These are phyloP conservation scores for Crassisporium funariophilum DNA, from an alignment of 768 basidiomycete genomes.

Conservation along the genomic window DNA sequence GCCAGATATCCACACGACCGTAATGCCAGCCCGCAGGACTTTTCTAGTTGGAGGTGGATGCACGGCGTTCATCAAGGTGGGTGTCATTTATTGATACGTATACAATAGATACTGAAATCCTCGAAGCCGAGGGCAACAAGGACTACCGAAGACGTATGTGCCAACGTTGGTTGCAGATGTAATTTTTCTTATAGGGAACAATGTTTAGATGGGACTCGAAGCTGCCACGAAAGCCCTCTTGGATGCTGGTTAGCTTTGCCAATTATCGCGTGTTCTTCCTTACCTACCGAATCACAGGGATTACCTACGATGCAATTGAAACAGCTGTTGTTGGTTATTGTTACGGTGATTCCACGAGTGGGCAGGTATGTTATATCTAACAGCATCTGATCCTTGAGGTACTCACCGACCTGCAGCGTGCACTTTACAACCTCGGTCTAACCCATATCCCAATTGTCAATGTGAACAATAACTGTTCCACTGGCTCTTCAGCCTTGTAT, in stretches of 20 bases:
- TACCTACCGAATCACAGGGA: too few relatives aligned
- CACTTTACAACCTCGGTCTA: constrained; percentile 81
- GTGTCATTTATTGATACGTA: constrained; percentile 10
- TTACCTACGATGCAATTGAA: constrained; percentile 78
- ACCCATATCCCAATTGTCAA: constrained; percentile 85
- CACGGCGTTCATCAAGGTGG: constrained; percentile 78
- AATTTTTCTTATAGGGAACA: neutral
- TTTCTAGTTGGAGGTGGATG: constrained; percentile 76
- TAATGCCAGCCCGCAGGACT: constrained; percentile 48
- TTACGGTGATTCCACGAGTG: constrained; percentile 79
- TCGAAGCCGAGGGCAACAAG: constrained; percentile 64
- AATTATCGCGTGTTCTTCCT: neutral
- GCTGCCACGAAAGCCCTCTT: constrained; percentile 86
- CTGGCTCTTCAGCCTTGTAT: constrained; percentile 77
- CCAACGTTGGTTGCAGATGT: neutral
- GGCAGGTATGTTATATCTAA: constrained; percentile 51
- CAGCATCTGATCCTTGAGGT: constrained; percentile 2
- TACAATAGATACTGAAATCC: constrained; percentile 9
- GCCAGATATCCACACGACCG: constrained; percentile 3
- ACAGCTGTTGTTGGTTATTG: constrained; percentile 77
- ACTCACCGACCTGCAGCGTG: constrained; percentile 46
- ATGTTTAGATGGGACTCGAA: constrained; percentile 77
- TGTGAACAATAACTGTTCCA: constrained; percentile 88
- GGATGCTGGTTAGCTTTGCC: constrained; percentile 62
- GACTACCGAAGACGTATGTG: constrained; percentile 70